Conservation (phyloP, 805 yeast genomes). For the Yamadazyma olivae region DNA sequence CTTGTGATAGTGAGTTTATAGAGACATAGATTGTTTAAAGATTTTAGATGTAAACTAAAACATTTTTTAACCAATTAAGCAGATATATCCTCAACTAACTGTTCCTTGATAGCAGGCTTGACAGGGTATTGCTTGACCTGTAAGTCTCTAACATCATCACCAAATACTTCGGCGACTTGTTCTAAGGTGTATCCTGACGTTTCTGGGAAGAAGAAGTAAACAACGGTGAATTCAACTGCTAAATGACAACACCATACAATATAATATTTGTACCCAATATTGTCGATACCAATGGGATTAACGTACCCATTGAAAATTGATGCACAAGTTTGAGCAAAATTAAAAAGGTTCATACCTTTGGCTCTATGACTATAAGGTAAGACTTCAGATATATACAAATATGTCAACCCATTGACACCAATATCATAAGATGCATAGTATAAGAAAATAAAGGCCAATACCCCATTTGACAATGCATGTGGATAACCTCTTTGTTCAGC, state of each 20-base stretch:
- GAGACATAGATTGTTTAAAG: too few species aligned
- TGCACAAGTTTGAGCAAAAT: slow-evolving; percentile 16
- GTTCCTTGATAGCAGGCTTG: too few species aligned
- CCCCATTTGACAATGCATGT: slow-evolving; percentile 13
- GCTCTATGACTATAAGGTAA: slow-evolving; percentile 39
- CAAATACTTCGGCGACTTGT: slow-evolving; percentile 41
- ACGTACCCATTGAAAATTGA: slow-evolving; percentile 27
- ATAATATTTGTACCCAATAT: slow-evolving; percentile 41
- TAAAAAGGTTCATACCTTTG: slow-evolving; percentile 35
- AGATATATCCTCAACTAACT: slow-evolving; percentile 3
- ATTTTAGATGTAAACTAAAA: too few species aligned
- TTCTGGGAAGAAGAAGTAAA: slow-evolving; percentile 37
- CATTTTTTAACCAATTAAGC: too few species aligned
- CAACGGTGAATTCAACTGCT: slow-evolving; percentile 26
- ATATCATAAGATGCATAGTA: slow-evolving; percentile 20
- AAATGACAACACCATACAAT: slow-evolving; percentile 35
- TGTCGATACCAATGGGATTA: slow-evolving; percentile 39
- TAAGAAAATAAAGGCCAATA: slow-evolving; percentile 23
- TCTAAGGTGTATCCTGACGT: slow-evolving; percentile 43
- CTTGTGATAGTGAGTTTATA: too few species aligned
- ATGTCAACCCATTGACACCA: slow-evolving; percentile 46
- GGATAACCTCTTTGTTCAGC: slow-evolving; percentile 18
- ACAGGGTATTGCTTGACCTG: neutral
- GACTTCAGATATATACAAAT: slow-evolving; percentile 43
- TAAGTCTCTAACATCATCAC: slow-evolving; percentile 21